phyloP scores from a whole-genome alignment of 2,329 filamentous ascomycete genomes.

The Fusarium staphyleae region DNA sequence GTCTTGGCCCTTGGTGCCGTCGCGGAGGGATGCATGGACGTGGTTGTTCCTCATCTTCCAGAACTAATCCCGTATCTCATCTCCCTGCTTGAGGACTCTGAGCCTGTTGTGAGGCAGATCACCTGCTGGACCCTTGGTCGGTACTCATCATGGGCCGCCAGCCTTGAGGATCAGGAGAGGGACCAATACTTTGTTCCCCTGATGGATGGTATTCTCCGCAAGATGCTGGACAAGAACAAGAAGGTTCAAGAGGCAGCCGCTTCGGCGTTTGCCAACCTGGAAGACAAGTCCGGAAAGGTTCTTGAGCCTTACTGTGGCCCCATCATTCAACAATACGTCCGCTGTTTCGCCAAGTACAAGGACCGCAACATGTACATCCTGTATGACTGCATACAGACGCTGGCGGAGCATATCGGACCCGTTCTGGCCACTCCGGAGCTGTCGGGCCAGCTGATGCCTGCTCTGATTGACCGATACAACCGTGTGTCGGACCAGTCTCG shows the following conservation, averaged over 20 bases:
- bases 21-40: constrained; percentile 90
- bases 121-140: constrained; percentile 97
- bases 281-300: constrained; percentile 86
- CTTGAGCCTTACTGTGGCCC: constrained; percentile 86
- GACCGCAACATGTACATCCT: constrained; percentile 99
- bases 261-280: constrained; percentile 93
- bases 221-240: constrained; percentile 98
- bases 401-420: constrained; percentile 89
- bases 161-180: constrained; percentile 72
- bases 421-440: constrained; percentile 81
- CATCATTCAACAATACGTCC: constrained; percentile 90
- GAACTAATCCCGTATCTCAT: constrained; percentile 91
- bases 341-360: constrained; percentile 95
- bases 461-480: constrained; percentile 86
- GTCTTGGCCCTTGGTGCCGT: constrained; percentile 94
- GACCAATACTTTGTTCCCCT: constrained; percentile 88
- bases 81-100: constrained; percentile 79
- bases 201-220: constrained; percentile 93
- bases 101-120: constrained; percentile 93
- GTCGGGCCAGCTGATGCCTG: constrained; percentile 89
- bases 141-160: constrained; percentile 91
- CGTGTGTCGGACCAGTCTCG: constrained; percentile 86
- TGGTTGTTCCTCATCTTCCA: constrained; percentile 87
- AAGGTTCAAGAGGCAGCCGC: constrained; percentile 96
- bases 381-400: constrained; percentile 97